Evolutionary conservation across 2,329 filamentous ascomycete genomes (phyloP).

Genomic region (Nothophoma quercina): DNA sequence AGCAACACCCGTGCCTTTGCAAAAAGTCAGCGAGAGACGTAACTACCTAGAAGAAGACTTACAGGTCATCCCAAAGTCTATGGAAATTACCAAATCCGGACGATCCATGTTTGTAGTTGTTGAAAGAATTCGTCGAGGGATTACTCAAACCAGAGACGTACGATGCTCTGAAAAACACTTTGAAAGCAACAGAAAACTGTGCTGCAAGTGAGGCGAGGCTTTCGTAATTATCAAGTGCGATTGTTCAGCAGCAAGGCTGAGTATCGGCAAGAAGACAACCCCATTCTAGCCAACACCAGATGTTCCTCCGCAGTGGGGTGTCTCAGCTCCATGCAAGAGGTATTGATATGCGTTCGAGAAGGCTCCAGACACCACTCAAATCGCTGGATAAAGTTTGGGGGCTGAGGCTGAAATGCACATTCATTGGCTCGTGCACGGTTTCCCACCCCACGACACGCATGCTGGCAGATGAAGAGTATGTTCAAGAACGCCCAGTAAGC

Average conservation of each 20-base stretch:
- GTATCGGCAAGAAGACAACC: not conserved
- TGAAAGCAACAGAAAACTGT: not conserved
- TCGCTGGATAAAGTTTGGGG: not conserved
- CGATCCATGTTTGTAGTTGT: not conserved
- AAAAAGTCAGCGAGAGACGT: not conserved
- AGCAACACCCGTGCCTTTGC: constrained; percentile 49
- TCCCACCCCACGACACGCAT: not conserved
- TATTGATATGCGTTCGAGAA: not conserved
- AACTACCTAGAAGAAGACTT: constrained; percentile 3
- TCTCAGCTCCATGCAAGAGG: not conserved
- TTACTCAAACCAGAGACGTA: too few relatives aligned
- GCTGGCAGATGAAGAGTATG: not conserved
- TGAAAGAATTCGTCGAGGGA: too few relatives aligned
- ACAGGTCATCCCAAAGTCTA: constrained; percentile 51
- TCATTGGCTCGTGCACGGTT: not conserved
- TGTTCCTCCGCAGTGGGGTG: not conserved
- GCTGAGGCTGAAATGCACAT: not conserved
- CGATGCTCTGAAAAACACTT: too few relatives aligned
- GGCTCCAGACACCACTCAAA: not conserved
- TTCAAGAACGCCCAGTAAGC: not conserved
- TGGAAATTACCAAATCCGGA: constrained; percentile 44
- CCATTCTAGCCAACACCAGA: not conserved
- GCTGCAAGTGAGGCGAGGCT: not conserved
- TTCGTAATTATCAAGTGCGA: not conserved
- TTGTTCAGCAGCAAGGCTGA: not conserved